These are phyloP conservation scores for Yamadazyma olivae DNA, from an alignment of 805 yeast species.

Conservation along the genomic window DNA sequence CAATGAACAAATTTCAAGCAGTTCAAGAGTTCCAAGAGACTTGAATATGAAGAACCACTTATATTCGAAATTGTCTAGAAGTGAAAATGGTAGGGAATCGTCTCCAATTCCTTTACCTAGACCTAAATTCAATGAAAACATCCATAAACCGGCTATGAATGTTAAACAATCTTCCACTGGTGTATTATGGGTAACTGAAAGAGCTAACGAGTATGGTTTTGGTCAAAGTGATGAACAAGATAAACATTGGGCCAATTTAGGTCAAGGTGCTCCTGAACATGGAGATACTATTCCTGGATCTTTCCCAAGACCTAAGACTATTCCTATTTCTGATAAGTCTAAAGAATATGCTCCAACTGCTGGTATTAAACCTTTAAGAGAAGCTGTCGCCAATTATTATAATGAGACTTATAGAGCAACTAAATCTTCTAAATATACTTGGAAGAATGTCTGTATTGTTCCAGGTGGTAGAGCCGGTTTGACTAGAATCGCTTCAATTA, in stretches of 20 bases:
- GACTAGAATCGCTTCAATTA: slow-evolving; percentile 59
- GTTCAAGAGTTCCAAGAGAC: slow-evolving; percentile 18
- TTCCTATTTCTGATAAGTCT: slow-evolving; percentile 45
- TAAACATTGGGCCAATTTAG: slow-evolving; percentile 55
- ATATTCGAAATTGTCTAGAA: slow-evolving; percentile 25
- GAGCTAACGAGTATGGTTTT: slow-evolving; percentile 57
- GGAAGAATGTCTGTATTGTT: slow-evolving; percentile 58
- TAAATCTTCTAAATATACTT: slow-evolving; percentile 51
- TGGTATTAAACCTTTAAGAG: slow-evolving; percentile 51
- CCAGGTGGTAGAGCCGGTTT: slow-evolving; percentile 67
- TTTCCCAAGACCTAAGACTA: slow-evolving; percentile 47
- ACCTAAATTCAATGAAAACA: slow-evolving; percentile 41
- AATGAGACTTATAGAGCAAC: slow-evolving; percentile 52
- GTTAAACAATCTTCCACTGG: slow-evolving; percentile 59
- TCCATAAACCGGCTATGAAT: slow-evolving; percentile 57
- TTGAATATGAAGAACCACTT: slow-evolving; percentile 14
- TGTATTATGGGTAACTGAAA: slow-evolving; percentile 62
- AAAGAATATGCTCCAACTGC: slow-evolving; percentile 62
- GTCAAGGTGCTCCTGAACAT: slow-evolving; percentile 66
- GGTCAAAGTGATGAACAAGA: slow-evolving; percentile 27
- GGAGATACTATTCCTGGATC: slow-evolving; percentile 59
- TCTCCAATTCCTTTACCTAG: slow-evolving; percentile 51
- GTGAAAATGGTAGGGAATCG: slow-evolving; percentile 37
- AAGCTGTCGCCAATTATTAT: slow-evolving; percentile 56
- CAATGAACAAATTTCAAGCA: slow-evolving; percentile 14